These are phyloP conservation scores for Penicillium sp. DNA, from an alignment of 2,329 filamentous ascomycete species.

Conservation along the genomic window DNA sequence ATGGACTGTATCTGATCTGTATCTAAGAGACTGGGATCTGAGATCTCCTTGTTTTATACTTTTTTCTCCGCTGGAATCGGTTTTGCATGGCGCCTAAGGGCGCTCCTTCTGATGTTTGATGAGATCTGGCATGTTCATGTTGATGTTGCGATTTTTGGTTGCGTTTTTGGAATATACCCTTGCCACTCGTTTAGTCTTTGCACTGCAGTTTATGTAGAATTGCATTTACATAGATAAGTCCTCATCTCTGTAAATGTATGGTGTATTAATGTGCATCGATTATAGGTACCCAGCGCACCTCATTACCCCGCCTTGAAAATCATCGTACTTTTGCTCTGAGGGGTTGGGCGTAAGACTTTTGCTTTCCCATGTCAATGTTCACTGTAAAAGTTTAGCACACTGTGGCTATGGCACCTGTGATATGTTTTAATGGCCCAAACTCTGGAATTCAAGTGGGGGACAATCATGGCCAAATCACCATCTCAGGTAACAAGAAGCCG, in stretches of 20 bases:
- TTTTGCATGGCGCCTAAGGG: not conserved
- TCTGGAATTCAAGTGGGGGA: not conserved
- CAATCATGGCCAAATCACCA: not conserved
- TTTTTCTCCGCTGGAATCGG: slow-evolving; percentile 4
- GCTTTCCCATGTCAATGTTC: too few species aligned
- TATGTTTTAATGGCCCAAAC: not conserved
- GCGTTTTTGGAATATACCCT: not conserved
- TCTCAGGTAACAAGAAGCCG: not conserved
- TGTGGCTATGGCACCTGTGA: too few species aligned
- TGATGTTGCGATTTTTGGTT: not conserved
- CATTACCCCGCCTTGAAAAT: too few species aligned
- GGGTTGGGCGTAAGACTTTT: too few species aligned
- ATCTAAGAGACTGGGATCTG: not conserved
- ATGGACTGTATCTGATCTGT: not conserved
- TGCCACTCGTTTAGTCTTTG: not conserved
- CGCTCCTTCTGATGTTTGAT: not conserved
- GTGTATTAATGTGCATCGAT: too few species aligned
- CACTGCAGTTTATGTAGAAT: not conserved
- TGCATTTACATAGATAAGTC: not conserved
- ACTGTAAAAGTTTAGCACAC: too few species aligned
- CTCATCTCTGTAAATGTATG: not conserved
- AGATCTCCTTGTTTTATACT: not conserved
- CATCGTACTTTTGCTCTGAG: too few species aligned
- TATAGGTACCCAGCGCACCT: too few species aligned
- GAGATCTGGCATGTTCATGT: not conserved